Conservation (phyloP, 2,329 filamentous ascomycete genomes). For the Sclerotinia nivalis region DNA sequence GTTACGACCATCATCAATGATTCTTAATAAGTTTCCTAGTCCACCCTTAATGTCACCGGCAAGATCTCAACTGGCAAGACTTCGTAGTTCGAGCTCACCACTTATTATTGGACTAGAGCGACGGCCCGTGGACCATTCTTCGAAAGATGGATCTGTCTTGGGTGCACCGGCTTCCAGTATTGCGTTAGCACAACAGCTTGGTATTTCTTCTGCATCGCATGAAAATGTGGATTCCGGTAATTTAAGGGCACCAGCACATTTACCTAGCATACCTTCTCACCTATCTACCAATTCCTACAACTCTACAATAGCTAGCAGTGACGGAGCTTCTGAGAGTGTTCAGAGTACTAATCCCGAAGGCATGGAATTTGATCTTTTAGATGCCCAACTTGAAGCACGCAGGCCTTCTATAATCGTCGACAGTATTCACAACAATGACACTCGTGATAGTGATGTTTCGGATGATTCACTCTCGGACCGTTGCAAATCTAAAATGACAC, state of each 20-base stretch:
- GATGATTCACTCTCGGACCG: slow-evolving; percentile 31
- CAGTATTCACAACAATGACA: neutral
- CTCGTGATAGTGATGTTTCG: slow-evolving; percentile 31
- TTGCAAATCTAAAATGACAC: slow-evolving; percentile 16
- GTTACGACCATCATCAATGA: neutral
- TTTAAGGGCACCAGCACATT: neutral
- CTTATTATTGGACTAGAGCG: neutral
- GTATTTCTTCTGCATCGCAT: slow-evolving; percentile 6
- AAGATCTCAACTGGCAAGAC: slow-evolving; percentile 6
- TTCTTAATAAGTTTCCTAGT: slow-evolving; percentile 3
- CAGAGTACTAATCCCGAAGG: slow-evolving; percentile 15
- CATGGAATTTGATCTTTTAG: slow-evolving; percentile 21
- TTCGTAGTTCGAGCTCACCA: slow-evolving; percentile 15
- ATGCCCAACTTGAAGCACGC: slow-evolving; percentile 1
- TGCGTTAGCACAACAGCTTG: slow-evolving; percentile 19
- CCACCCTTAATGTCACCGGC: neutral
- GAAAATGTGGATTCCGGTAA: neutral
- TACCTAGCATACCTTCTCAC: neutral
- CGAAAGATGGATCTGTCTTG: neutral
- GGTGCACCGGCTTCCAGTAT: slow-evolving; percentile 19
- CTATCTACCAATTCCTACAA: neutral
- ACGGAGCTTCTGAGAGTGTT: slow-evolving; percentile 19
- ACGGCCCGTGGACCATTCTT: neutral
- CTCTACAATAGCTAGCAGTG: slow-evolving; percentile 17
- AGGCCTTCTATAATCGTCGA: slow-evolving; percentile 16